Evolutionary conservation across 129 eudicot species (phyloP), one percentile per base, ranked within the genome.

Genomic region (Chrysanthemum seticuspe): DNA sequence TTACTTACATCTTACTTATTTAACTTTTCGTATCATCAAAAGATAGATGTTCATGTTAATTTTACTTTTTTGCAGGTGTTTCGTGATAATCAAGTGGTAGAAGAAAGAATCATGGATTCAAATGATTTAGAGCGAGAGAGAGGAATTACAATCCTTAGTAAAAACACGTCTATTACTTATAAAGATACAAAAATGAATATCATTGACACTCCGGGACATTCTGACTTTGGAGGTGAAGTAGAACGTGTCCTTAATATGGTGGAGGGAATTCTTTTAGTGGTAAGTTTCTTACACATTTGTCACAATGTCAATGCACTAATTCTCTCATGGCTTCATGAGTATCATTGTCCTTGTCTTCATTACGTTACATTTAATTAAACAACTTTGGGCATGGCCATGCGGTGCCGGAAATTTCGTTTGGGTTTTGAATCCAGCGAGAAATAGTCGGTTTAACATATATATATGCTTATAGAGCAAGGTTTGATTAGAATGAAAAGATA

Each of bases 71-170:
- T 82, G 83, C 87, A 95, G 99, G 99, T 95, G 31, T 95, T 95
- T 85, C 99, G 99, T 48, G 97, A 90, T 72, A 95, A 95, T 78
- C 97, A 95, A 81, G 75, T 87, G 70, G 87, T 95, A 5, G 97
- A 95, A 75, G 97, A 90, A 87, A 91, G 99, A 88, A 88, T 95
- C 73, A 90, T 95, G 99, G 99, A 95, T 82, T 95, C 99, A n/a
- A 95, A 95, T 83, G 99, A 90, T 75, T 85, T 95, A 13, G 97
- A 95, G 78, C 96, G 99, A 57, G 99, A 95, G 78, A 90, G 99
- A 72, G 99, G 99, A 79, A 95, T 95, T 60, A 95, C 99, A 25
- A 95, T 95, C 47, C 95, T 95, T 36, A 95, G 99, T 80, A 95
- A 95, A 82, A 95, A 95, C 80, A 95, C 99, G 11, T 90, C 99